phyloP scores from a whole-genome alignment of 306 rosid species.

The Gillenia trifoliata region DNA sequence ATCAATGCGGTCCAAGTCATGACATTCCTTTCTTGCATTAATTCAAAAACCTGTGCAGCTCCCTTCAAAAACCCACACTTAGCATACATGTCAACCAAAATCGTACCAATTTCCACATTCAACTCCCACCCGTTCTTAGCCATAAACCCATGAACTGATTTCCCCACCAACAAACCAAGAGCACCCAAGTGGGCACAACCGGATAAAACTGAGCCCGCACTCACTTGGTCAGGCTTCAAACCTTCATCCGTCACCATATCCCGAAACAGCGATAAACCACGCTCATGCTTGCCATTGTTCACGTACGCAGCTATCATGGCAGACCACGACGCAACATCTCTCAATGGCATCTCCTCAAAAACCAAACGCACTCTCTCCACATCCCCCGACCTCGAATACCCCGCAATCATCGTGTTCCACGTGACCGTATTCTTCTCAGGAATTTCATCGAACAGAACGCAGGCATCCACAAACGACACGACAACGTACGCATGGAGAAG shows the following conservation, averaged over 20 bases:
- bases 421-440: slow-evolving; percentile 41
- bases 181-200: slow-evolving; percentile 48
- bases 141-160: slow-evolving; percentile 59
- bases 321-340: slow-evolving; percentile 48
- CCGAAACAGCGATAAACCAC: slow-evolving; percentile 40
- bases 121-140: slow-evolving; percentile 49
- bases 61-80: slow-evolving; percentile 46
- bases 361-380: slow-evolving; percentile 27
- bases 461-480: slow-evolving; percentile 32
- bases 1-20: slow-evolving; percentile 52
- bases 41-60: slow-evolving; percentile 41
- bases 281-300: slow-evolving; percentile 11
- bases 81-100: slow-evolving; percentile 53
- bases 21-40: slow-evolving; percentile 41
- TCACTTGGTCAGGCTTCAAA: slow-evolving; percentile 36
- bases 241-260: slow-evolving; percentile 39
- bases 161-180: slow-evolving; percentile 47
- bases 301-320: slow-evolving; percentile 49
- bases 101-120: slow-evolving; percentile 48
- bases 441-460: slow-evolving; percentile 57
- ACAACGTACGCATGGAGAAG: slow-evolving; percentile 29
- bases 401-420: slow-evolving; percentile 59
- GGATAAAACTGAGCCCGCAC: slow-evolving; percentile 37
- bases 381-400: slow-evolving; percentile 42
- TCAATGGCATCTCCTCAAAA: slow-evolving; percentile 42